Percentiles rank a stretch among this genome's conserved stretches.
Evolutionary conservation across 306 rosid species (phyloP).

Genomic region (Cucurbita maxima): DNA sequence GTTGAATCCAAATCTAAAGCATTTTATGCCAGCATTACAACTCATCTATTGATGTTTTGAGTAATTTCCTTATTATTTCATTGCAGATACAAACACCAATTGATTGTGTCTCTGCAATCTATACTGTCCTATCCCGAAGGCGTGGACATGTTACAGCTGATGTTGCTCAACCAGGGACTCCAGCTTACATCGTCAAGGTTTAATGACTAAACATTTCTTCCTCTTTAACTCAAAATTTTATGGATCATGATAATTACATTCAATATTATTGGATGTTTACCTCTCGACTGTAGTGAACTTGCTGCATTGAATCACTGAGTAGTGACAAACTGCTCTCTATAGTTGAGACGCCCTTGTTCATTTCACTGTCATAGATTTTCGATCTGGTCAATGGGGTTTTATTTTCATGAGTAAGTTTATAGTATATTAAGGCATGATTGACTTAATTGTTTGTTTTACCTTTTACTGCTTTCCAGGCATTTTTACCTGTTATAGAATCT

Average conservation of each 20-base stretch:
- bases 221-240: neutral
- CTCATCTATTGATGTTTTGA: slow-evolving; percentile 4
- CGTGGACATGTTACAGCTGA: slow-evolving; percentile 99
- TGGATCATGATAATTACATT: neutral
- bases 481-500: slow-evolving; percentile 88
- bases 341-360: neutral
- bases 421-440: neutral
- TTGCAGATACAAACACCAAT: slow-evolving; percentile 91
- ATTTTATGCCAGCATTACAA: neutral
- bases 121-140: slow-evolving; percentile 91
- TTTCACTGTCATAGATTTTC: neutral
- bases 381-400: neutral
- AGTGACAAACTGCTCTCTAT: neutral
- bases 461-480: slow-evolving; percentile 45
- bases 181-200: slow-evolving; percentile 83
- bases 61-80: slow-evolving; percentile 16
- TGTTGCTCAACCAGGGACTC: slow-evolving; percentile 99
- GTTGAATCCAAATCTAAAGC: neutral
- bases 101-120: slow-evolving; percentile 94
- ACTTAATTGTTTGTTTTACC: neutral
- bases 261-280: neutral
- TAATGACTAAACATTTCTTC: slow-evolving; percentile 11
- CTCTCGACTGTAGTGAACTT: neutral
- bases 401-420: neutral
- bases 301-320: neutral